phyloP scores from a whole-genome alignment of 148 eudicot genomes.

The Chenopodium suecicum region DNA sequence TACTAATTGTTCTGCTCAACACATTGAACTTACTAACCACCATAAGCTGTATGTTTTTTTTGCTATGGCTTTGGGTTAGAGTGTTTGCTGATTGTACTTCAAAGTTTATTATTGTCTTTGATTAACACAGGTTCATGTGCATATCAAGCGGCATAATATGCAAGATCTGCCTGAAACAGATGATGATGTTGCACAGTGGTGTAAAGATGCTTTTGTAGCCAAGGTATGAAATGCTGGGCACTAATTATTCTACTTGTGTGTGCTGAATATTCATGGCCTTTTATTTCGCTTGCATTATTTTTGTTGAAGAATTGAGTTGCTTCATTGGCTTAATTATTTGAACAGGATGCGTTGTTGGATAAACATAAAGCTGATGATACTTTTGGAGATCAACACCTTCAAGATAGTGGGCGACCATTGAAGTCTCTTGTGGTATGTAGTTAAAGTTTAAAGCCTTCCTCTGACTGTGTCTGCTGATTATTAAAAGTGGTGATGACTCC shows the following conservation, averaged over 20 bases:
- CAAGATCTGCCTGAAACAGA: slow-evolving; percentile 84
- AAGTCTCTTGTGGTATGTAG: slow-evolving; percentile 74
- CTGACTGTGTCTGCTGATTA: background rate
- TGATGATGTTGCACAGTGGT: slow-evolving; percentile 94
- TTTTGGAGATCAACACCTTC: slow-evolving; percentile 55
- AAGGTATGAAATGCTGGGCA: slow-evolving; percentile 49
- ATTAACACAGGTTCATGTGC: slow-evolving; percentile 71
- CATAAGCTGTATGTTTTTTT: background rate
- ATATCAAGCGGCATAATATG: slow-evolving; percentile 76
- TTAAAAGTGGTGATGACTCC: background rate
- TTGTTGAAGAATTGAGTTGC: background rate
- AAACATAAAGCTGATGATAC: slow-evolving; percentile 65
- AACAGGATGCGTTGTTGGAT: slow-evolving; percentile 80
- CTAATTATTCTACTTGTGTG: background rate
- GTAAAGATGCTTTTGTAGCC: slow-evolving; percentile 74
- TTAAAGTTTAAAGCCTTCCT: background rate
- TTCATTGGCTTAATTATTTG: background rate
- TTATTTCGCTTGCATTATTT: background rate
- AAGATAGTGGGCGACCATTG: slow-evolving; percentile 59
- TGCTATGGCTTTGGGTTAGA: background rate
- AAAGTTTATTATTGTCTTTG: slow-evolving; percentile 5
- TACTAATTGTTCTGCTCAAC: background rate
- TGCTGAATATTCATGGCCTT: background rate
- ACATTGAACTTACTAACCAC: background rate
- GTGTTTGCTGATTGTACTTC: background rate